Evolutionary conservation across 129 eudicot species (phyloP), one percentile per base, ranked within the genome.

Genomic region (Chrysanthemum lavandulifolium): DNA sequence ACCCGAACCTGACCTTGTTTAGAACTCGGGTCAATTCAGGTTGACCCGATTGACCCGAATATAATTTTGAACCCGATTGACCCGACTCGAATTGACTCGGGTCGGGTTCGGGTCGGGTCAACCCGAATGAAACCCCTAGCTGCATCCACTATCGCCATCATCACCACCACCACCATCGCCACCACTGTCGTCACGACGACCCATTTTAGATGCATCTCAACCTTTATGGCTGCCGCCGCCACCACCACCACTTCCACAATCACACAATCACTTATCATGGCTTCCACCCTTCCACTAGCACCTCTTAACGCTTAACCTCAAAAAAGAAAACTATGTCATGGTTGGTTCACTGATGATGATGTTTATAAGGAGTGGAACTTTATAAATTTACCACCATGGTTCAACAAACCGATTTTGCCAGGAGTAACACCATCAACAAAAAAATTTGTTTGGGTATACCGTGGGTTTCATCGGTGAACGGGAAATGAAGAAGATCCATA

Each of bases 401-500:
- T 58, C 29, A 19, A 19, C 33, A 23, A 58, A 2, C 63, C 11
- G 33, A 19, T 19, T 58, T n/a, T 6, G 1, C 62, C 62, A 57
- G 13, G 10, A 19, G 23, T 8, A 58, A 58, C 29, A 19, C 33
- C 63, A 58, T 25, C 63, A 58, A 10, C 3, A 12, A 75, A 40
- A 75, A 9, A 13, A 9, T 18, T 14, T 18, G 29, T 51, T 69
- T 57, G 3, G 18, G 57, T 8, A 52, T 2, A 73, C 31, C 65
- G 11, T 31, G 49, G 2, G 16, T 5, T 23, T n/a, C 15, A 65
- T 53, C 53, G 6, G 31, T 67, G 33, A 66, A 66, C 9, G 52
- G 73, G 7, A 51, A 1, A n/a, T 15, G n/a, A 11, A 70, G 27
- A 70, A 69, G 59, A 69, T 69, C 62, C 1, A 49, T 62, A 13